Evolutionary conservation across 768 basidiomycete genomes (phyloP).

Genomic region (Podaxis sp.): DNA sequence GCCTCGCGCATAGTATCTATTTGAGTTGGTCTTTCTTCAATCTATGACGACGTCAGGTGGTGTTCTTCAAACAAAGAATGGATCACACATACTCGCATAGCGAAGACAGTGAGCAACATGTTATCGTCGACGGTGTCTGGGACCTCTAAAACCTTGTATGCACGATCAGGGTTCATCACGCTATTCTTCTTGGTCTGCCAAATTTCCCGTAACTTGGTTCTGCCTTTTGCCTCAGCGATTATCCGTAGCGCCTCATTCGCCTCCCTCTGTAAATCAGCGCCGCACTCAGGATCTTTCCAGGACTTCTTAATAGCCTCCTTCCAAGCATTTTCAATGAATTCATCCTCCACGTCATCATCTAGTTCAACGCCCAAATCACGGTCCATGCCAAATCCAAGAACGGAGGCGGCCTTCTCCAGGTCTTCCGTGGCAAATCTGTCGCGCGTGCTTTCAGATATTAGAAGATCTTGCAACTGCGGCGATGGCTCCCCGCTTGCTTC

Average conservation of each 20-base stretch:
- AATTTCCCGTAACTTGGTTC: conserved; percentile 42
- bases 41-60: conserved; percentile 34
- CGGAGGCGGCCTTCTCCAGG: conserved; percentile 40
- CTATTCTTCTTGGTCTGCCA: conserved; percentile 57
- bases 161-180: conserved; percentile 66
- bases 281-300: conserved; percentile 53
- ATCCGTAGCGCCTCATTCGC: conserved; percentile 71
- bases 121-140: conserved; percentile 71
- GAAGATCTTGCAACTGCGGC: conserved; percentile 52
- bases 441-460: conserved; percentile 61
- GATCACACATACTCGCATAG: conserved; percentile 55
- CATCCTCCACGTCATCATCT: conserved; percentile 65
- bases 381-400: conserved; percentile 69
- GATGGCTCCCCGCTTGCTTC: conserved; percentile 47
- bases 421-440: conserved; percentile 65
- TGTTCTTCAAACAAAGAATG: background rate
- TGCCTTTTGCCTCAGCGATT: conserved; percentile 64
- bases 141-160: conserved; percentile 71
- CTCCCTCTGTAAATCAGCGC: conserved; percentile 45
- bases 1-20: conserved; percentile 73
- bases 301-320: conserved; percentile 52
- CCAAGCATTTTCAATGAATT: conserved; percentile 74
- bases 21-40: conserved; percentile 71
- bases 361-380: conserved; percentile 65
- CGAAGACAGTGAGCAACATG: conserved; percentile 74